These are phyloP conservation scores for Colletotrichum abscissum DNA, from an alignment of 2,329 filamentous ascomycete species.

Conservation along the genomic window DNA sequence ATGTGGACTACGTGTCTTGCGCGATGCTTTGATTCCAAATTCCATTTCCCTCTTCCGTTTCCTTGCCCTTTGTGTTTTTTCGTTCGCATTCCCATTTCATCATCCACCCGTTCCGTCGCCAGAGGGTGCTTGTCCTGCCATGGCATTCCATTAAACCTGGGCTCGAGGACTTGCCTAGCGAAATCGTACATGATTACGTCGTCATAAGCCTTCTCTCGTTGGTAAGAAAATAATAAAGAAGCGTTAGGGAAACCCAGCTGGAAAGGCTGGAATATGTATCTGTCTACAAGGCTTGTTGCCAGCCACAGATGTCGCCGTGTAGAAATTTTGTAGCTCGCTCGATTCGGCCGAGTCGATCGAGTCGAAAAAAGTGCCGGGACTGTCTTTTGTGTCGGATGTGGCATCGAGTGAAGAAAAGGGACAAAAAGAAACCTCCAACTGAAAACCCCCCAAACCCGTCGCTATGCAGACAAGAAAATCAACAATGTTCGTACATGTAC, in stretches of 20 bases:
- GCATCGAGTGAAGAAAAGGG: conserved; percentile 22
- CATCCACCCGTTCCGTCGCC: conserved; percentile 20
- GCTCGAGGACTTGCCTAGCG: background rate
- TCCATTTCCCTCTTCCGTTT: background rate
- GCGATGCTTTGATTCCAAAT: background rate
- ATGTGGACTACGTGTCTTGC: background rate
- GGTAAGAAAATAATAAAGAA: conserved; percentile 18
- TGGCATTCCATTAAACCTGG: background rate
- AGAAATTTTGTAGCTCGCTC: background rate
- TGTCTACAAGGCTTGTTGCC: background rate
- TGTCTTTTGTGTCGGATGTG: conserved; percentile 33
- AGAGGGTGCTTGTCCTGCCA: background rate
- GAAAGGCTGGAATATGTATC: background rate
- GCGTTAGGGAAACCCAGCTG: background rate
- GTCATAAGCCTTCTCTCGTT: conserved; percentile 10
- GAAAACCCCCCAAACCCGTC: conserved; percentile 31
- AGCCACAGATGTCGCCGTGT: background rate
- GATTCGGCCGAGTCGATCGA: conserved; percentile 1
- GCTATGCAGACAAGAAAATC: conserved; percentile 39
- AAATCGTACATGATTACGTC: conserved; percentile 14
- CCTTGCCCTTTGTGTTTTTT: background rate
- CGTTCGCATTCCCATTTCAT: conserved; percentile 14
- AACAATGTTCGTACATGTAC: conserved; percentile 39
- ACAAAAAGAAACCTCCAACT: background rate
- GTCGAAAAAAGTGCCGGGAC: conserved; percentile 5